Conservation (phyloP, 192 early-diverging fungal species). For the Powellomyces hirtus region DNA sequence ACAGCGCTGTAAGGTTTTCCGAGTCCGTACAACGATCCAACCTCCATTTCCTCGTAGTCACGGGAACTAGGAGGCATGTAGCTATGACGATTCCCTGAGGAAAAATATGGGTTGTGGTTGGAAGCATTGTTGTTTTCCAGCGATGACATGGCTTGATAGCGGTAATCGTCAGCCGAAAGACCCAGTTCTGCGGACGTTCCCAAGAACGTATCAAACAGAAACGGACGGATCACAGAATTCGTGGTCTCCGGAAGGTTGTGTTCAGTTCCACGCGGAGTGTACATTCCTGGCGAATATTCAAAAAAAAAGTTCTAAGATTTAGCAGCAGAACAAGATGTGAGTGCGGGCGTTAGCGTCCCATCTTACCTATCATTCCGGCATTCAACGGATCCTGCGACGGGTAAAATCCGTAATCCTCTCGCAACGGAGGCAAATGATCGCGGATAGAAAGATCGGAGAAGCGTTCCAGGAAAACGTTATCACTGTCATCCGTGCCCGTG, state of each 20-base stretch:
- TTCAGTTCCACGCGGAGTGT: not conserved
- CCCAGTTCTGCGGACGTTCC: not conserved
- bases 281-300: not conserved
- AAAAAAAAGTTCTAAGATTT: not conserved
- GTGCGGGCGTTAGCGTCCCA: too few species aligned
- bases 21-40: not conserved
- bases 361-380: not conserved
- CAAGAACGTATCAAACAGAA: constrained; percentile 7
- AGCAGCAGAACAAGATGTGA: too few species aligned
- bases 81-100: not conserved
- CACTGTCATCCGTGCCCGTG: not conserved
- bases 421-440: too few species aligned
- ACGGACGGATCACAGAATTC: constrained; percentile 15
- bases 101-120: not conserved
- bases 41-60: not conserved
- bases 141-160: not conserved
- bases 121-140: not conserved
- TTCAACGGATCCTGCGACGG: not conserved
- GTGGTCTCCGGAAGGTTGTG: not conserved
- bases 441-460: not conserved
- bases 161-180: constrained; percentile 4
- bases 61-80: too few species aligned
- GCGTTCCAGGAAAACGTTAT: not conserved
- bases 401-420: not conserved
- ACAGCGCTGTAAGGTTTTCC: constrained; percentile 12